A percentile compares a stretch with the other conserved stretches of the same genome.
phyloP scores from a whole-genome alignment of 2,329 filamentous ascomycete species.

The Sclerotiophoma versabilis region DNA sequence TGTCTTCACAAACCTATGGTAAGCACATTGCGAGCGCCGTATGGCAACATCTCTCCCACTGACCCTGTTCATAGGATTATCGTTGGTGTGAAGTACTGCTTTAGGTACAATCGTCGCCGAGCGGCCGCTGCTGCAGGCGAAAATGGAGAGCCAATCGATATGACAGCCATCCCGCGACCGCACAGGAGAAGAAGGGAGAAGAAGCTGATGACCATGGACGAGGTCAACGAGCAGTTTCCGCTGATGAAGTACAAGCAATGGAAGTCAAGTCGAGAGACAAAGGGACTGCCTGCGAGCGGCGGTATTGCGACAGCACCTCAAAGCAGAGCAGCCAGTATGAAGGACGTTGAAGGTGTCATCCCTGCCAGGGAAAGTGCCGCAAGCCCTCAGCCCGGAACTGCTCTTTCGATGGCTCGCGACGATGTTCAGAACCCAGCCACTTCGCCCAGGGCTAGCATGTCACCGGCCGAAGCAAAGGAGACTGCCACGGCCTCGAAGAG shows the following conservation, averaged over 20 bases:
- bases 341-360: constrained; percentile 63
- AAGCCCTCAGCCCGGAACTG: constrained; percentile 43
- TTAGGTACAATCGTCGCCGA: constrained; percentile 95
- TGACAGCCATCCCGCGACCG: constrained; percentile 83
- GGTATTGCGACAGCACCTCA: constrained; percentile 75
- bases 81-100: constrained; percentile 99
- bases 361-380: constrained; percentile 43
- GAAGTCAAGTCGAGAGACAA: constrained; percentile 81
- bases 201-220: constrained; percentile 98
- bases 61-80: constrained; percentile 77
- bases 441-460: constrained; percentile 30
- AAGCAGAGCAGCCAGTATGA: constrained; percentile 77
- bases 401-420: constrained; percentile 51
- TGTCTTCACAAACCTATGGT: constrained; percentile 99
- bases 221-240: constrained; percentile 97
- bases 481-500: constrained; percentile 32
- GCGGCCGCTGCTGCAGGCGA: constrained; percentile 77
- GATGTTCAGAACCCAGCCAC: constrained; percentile 46
- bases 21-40: constrained; percentile 49
- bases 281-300: constrained; percentile 83
- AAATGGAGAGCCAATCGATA: constrained; percentile 81
- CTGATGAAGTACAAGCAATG: constrained; percentile 96
- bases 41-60: constrained; percentile 21
- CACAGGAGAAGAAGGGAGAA: constrained; percentile 91
- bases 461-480: constrained; percentile 23